phyloP scores from a whole-genome alignment of 1,139 yeast genomes.

The Suhomyces bribrorum region DNA sequence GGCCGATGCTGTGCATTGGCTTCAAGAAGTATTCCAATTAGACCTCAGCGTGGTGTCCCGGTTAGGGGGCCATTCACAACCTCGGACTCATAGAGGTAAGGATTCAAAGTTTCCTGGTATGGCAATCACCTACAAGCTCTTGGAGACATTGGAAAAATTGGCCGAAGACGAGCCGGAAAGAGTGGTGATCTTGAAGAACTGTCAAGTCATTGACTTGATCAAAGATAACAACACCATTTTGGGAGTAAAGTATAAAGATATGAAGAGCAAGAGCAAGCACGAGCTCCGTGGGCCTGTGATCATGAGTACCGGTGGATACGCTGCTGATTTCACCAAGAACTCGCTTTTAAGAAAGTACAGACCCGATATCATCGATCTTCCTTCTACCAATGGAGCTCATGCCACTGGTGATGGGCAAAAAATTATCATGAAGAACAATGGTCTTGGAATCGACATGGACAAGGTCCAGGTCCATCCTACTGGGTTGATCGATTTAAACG shows the following conservation, averaged over 20 bases:
- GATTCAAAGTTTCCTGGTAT: conserved; percentile 71
- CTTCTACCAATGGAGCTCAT: conserved; percentile 73
- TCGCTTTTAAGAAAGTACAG: conserved; percentile 55
- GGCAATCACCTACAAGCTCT: conserved; percentile 67
- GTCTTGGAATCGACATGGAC: conserved; percentile 68
- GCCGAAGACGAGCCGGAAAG: conserved; percentile 52
- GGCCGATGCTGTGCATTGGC: conserved; percentile 69
- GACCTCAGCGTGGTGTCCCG: conserved; percentile 67
- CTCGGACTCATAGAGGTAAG: conserved; percentile 75
- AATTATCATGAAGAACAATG: conserved; percentile 58
- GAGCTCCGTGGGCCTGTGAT: conserved; percentile 58
- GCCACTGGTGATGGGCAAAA: conserved; percentile 80
- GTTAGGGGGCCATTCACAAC: conserved; percentile 73
- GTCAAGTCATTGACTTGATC: conserved; percentile 57
- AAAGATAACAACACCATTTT: conserved; percentile 34
- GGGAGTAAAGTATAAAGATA: conserved; percentile 53
- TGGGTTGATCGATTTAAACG: conserved; percentile 69
- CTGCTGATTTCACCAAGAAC: conserved; percentile 56
- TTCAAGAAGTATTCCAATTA: conserved; percentile 59
- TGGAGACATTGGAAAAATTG: conserved; percentile 53
- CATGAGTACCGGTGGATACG: conserved; percentile 81
- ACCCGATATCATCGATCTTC: conserved; percentile 62
- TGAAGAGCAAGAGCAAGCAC: conserved; percentile 33
- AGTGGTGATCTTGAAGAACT: conserved; percentile 52
- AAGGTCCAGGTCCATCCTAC: conserved; percentile 84